Evolutionary conservation across 768 basidiomycete species (phyloP).

Genomic region (Hortiboletus flavorubellus): DNA sequence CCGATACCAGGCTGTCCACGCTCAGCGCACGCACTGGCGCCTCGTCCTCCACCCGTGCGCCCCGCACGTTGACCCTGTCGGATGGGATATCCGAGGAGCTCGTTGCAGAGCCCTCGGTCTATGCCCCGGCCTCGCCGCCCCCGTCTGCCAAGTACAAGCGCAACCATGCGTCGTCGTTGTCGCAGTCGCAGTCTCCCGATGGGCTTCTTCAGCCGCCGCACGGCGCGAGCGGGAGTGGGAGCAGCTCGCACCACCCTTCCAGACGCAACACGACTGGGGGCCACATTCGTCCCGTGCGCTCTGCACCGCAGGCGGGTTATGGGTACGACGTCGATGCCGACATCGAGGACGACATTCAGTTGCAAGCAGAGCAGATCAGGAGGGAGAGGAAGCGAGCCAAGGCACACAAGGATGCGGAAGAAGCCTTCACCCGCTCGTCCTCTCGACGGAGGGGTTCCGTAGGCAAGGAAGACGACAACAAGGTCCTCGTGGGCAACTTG

Average conservation of each 20-base stretch:
- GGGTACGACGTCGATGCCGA: slow-evolving; percentile 38
- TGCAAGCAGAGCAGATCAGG: slow-evolving; percentile 86
- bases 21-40: slow-evolving; percentile 16
- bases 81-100: slow-evolving; percentile 22
- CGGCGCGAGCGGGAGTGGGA: slow-evolving; percentile 4
- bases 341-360: slow-evolving; percentile 62
- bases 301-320: slow-evolving; percentile 34
- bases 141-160: slow-evolving; percentile 22
- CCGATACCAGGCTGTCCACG: slow-evolving; percentile 45
- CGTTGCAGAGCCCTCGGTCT: slow-evolving; percentile 15
- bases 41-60: slow-evolving; percentile 18
- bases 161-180: slow-evolving; percentile 20
- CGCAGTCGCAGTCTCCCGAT: slow-evolving; percentile 34
- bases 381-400: slow-evolving; percentile 77
- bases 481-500: slow-evolving; percentile 84
- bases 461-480: slow-evolving; percentile 42
- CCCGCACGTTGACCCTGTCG: slow-evolving; percentile 8
- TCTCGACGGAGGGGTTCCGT: slow-evolving; percentile 22
- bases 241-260: slow-evolving; percentile 6
- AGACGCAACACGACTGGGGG: slow-evolving; percentile 76
- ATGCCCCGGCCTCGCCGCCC: slow-evolving; percentile 17
- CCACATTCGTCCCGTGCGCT: slow-evolving; percentile 27
- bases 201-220: slow-evolving; percentile 53
- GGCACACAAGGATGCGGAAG: slow-evolving; percentile 60
- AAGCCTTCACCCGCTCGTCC: slow-evolving; percentile 42